These are phyloP conservation scores for Nothophytophthora sp. DNA, from an alignment of 352 stramenopile species.

Conservation along the genomic window DNA sequence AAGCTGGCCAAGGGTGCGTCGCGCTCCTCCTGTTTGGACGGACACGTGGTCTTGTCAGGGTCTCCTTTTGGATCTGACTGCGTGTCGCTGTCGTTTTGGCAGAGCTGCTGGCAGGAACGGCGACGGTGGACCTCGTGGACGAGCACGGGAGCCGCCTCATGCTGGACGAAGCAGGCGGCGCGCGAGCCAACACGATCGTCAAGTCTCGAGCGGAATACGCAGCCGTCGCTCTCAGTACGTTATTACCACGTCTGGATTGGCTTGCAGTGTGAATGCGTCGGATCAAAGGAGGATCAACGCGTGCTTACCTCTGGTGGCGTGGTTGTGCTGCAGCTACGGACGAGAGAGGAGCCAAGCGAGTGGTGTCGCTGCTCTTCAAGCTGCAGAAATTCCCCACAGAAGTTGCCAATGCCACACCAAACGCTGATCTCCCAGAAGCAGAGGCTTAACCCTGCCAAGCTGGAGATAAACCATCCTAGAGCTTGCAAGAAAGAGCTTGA, in stretches of 20 bases:
- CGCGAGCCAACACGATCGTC: slow-evolving; percentile 41
- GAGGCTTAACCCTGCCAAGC: no score
- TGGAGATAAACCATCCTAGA: no score
- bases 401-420: slow-evolving; percentile 4
- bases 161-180: slow-evolving; percentile 43
- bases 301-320: neutral
- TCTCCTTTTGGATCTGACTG: neutral
- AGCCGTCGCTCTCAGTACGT: slow-evolving; percentile 58
- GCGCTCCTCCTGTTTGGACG: no score
- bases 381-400: slow-evolving; percentile 19
- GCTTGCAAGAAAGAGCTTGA: no score
- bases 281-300: neutral
- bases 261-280: neutral
- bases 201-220: slow-evolving; percentile 47
- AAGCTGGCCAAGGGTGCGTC: slow-evolving; percentile 52
- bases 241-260: no score
- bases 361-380: slow-evolving; percentile 40
- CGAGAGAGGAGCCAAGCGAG: slow-evolving; percentile 33
- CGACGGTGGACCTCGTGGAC: slow-evolving; percentile 57
- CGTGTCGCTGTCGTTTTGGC: neutral
- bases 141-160: slow-evolving; percentile 41
- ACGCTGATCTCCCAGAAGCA: no score
- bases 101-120: slow-evolving; percentile 47
- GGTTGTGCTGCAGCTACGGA: slow-evolving; percentile 22
- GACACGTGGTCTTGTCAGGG: no score